These are phyloP conservation scores for Hura crepitans DNA, from an alignment of 441 rosid species.

Conservation along the genomic window DNA sequence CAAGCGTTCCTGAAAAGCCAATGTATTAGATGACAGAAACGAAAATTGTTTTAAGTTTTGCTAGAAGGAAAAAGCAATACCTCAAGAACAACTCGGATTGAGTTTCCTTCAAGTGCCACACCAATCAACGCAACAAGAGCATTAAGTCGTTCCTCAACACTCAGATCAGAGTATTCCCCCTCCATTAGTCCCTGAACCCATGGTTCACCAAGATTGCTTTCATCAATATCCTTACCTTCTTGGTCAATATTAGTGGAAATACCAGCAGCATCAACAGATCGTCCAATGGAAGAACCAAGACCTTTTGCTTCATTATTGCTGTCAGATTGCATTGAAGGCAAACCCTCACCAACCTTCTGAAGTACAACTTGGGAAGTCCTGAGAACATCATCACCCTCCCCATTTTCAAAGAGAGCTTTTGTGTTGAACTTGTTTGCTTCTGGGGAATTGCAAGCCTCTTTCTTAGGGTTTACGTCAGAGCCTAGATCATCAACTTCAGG, in stretches of 20 bases:
- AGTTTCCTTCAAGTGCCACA: constrained; percentile 72
- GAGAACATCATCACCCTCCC: constrained; percentile 28
- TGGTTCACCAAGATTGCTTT: constrained; percentile 56
- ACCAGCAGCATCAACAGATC: constrained; percentile 28
- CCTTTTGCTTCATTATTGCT: constrained; percentile 28
- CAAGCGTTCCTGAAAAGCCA: constrained; percentile 63
- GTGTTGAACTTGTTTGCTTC: constrained; percentile 28
- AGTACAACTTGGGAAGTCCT: constrained; percentile 35
- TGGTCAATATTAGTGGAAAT: constrained; percentile 28
- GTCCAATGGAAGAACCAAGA: constrained; percentile 23
- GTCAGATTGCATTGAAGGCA: constrained; percentile 33
- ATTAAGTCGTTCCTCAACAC: constrained; percentile 71
- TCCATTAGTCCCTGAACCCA: constrained; percentile 88
- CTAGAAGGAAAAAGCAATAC: constrained; percentile 30
- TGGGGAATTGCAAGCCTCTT: constrained; percentile 34
- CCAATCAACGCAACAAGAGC: constrained; percentile 73
- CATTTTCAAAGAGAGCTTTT: constrained; percentile 36
- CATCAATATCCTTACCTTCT: constrained; percentile 52
- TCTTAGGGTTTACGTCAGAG: constrained; percentile 41
- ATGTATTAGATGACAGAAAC: constrained; percentile 24
- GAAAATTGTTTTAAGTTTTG: constrained; percentile 6
- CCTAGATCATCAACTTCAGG: constrained; percentile 60
- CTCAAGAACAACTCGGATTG: constrained; percentile 64
- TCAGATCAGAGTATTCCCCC: constrained; percentile 69
- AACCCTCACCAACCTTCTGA: constrained; percentile 24